Percentiles rank a stretch among this genome's conserved stretches.
Conservation (phyloP, 2,329 filamentous ascomycete species). For the Truncatella angustata region DNA sequence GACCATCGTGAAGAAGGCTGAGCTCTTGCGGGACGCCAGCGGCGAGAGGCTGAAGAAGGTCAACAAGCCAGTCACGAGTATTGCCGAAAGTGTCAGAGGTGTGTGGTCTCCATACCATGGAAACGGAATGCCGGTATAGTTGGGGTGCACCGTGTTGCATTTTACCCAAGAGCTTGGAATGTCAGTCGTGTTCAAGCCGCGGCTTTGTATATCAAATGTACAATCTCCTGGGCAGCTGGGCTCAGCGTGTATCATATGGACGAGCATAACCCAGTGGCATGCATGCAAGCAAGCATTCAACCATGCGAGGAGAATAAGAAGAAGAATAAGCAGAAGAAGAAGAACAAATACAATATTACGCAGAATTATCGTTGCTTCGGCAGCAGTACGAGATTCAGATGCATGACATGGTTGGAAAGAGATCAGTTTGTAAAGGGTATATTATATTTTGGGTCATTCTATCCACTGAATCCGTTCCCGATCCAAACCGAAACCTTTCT, state of each 20-base stretch:
- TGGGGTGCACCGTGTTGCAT: conserved; percentile 1
- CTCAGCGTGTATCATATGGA: conserved; percentile 1
- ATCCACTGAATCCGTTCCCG: conserved; percentile 6
- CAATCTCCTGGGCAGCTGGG: not conserved
- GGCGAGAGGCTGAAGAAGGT: conserved; percentile 69
- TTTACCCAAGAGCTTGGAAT: no score
- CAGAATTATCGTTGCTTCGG: no score
- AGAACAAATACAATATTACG: not conserved
- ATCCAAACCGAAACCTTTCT: conserved; percentile 1
- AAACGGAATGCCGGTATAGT: conserved; percentile 51
- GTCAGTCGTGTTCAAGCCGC: not conserved
- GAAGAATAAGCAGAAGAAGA: not conserved
- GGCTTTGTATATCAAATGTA: conserved; percentile 8
- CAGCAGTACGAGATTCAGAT: no score
- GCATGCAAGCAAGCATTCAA: not conserved
- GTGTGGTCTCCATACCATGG: conserved; percentile 72
- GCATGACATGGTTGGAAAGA: not conserved
- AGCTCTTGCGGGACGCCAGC: conserved; percentile 69
- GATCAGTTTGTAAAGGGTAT: not conserved
- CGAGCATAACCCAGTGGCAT: not conserved
- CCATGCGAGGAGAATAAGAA: not conserved
- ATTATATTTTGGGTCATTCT: conserved; percentile 8
- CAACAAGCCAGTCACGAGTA: conserved; percentile 63
- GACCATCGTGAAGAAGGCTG: conserved; percentile 78
- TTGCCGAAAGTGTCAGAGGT: conserved; percentile 65